phyloP scores from a whole-genome alignment of 495 filamentous ascomycete genomes.

The Bacidia rubella region DNA sequence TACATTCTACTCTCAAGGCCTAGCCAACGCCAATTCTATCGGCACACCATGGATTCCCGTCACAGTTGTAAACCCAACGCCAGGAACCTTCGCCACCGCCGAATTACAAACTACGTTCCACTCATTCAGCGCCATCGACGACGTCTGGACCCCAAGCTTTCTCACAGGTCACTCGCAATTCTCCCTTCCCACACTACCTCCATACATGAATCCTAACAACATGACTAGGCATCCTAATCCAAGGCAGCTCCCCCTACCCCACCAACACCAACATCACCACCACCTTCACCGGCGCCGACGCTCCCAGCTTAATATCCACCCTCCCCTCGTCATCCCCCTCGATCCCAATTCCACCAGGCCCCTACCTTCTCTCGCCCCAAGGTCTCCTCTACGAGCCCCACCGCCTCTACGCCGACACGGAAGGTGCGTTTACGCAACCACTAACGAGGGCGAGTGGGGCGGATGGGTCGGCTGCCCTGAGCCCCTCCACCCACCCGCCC shows the following conservation, averaged over 20 bases:
- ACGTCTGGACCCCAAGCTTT: conserved; percentile 8
- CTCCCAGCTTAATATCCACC: neutral
- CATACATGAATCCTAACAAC: conserved; percentile 5
- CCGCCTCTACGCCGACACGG: conserved; percentile 32
- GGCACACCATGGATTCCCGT: conserved; percentile 24
- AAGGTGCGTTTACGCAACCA: conserved; percentile 31
- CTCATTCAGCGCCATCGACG: conserved; percentile 6
- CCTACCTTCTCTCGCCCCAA: conserved; percentile 32
- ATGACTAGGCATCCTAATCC: neutral
- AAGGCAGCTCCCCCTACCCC: conserved; percentile 6
- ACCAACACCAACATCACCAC: neutral
- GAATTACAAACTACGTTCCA: conserved; percentile 1
- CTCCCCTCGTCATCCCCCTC: neutral
- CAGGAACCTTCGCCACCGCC: conserved; percentile 2
- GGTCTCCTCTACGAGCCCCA: conserved; percentile 33
- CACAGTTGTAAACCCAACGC: conserved; percentile 22
- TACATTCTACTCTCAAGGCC: conserved; percentile 1
- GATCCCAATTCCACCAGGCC: conserved; percentile 28
- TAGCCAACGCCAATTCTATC: conserved; percentile 11
- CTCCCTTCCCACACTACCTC: neutral
- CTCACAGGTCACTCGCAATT: neutral
- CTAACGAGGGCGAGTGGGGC: neutral
- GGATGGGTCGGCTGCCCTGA: conserved; percentile 24
- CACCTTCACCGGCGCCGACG: neutral
- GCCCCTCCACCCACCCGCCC: conserved; percentile 16